Evolutionary conservation across 768 basidiomycete species (phyloP).

Genomic region (Pleurotus giganteus): DNA sequence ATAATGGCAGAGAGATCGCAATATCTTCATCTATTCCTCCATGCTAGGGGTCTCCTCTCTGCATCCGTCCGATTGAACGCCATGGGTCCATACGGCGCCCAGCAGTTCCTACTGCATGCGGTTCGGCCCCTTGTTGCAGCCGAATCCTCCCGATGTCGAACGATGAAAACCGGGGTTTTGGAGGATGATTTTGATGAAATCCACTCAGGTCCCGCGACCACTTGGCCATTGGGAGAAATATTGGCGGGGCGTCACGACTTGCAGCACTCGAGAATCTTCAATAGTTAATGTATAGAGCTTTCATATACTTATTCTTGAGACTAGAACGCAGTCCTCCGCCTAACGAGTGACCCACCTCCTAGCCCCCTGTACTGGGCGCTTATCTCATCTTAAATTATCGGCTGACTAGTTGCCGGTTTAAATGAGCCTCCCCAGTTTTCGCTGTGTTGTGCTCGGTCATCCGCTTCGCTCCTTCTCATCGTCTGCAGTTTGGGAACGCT

Average conservation of each 20-base stretch:
- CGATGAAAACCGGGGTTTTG: slow-evolving; percentile 48
- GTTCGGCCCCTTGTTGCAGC: slow-evolving; percentile 64
- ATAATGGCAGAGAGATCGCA: slow-evolving; percentile 65
- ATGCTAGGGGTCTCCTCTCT: slow-evolving; percentile 85
- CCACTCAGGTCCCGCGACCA: slow-evolving; percentile 71
- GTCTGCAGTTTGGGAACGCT: not conserved
- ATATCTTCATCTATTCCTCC: slow-evolving; percentile 90
- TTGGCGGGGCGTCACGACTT: slow-evolving; percentile 87
- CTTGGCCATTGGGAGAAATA: slow-evolving; percentile 96
- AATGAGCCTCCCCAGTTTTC: too few relatives aligned
- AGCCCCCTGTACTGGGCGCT: too few relatives aligned
- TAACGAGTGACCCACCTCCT: too few relatives aligned
- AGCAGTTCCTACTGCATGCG: slow-evolving; percentile 79
- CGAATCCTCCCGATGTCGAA: slow-evolving; percentile 42
- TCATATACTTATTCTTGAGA: too few relatives aligned
- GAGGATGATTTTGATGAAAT: slow-evolving; percentile 36
- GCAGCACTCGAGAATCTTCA: slow-evolving; percentile 96
- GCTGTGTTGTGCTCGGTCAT: too few relatives aligned
- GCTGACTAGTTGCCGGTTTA: not conserved
- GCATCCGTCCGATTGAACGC: slow-evolving; percentile 90
- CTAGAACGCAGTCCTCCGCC: too few relatives aligned
- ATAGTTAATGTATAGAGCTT: slow-evolving; percentile 50
- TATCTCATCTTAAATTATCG: not conserved
- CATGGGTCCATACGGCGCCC: slow-evolving; percentile 90
- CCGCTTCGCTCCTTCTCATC: too few relatives aligned